These are phyloP conservation scores for Schizophyllum commune DNA, from an alignment of 1,284 basidiomycete species.

Conservation along the genomic window DNA sequence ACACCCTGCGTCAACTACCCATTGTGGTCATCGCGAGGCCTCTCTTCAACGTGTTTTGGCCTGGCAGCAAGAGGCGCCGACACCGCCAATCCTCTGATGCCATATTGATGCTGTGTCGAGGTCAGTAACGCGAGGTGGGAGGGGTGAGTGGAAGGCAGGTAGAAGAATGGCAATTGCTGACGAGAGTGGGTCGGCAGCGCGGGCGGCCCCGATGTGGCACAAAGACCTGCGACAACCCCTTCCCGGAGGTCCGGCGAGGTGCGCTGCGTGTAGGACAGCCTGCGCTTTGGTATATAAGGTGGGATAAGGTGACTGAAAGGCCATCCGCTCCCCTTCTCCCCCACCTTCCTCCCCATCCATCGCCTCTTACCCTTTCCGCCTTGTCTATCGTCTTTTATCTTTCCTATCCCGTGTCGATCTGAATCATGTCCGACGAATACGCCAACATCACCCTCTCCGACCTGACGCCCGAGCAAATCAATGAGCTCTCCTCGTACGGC, in stretches of 20 bases:
- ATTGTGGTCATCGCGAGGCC: no score
- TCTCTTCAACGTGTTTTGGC: no score
- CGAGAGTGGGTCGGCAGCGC: not conserved
- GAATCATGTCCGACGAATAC: slow-evolving; percentile 5
- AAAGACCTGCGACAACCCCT: not conserved
- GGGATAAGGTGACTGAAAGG: not conserved
- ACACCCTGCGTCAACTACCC: no score
- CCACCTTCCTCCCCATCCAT: no score
- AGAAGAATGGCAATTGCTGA: no score
- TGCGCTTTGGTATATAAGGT: not conserved
- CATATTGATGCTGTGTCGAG: no score
- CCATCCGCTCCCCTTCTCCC: not conserved
- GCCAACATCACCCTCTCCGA: not conserved
- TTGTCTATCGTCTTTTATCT: no score
- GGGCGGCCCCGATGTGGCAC: not conserved
- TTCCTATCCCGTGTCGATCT: not conserved
- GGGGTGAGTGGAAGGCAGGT: no score
- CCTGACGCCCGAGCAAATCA: not conserved
- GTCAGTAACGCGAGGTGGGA: no score
- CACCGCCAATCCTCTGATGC: no score
- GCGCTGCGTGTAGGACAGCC: not conserved
- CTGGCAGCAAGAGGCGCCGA: no score
- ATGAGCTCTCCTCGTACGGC: slow-evolving; percentile 20
- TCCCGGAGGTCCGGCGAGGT: not conserved
- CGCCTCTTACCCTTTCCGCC: not conserved